phyloP scores from a whole-genome alignment of 2,329 filamentous ascomycete species.

The Trichoderma sp. region DNA sequence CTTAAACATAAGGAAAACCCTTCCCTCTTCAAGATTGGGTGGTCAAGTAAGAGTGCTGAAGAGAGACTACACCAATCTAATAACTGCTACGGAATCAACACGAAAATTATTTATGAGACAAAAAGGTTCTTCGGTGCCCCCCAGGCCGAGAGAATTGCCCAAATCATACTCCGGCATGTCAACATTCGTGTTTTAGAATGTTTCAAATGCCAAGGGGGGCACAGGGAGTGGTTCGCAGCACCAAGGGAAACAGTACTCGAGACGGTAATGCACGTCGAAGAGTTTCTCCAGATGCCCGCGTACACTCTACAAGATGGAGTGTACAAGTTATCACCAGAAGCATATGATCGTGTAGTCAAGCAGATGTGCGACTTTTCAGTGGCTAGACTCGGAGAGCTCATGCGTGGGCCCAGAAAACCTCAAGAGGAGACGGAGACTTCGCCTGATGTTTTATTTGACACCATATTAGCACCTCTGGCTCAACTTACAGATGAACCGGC shows the following conservation, averaged over 20 bases:
- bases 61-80: background rate
- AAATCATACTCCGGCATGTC: background rate
- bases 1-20: background rate
- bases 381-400: background rate
- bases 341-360: background rate
- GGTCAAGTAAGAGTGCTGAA: slow-evolving; percentile 3
- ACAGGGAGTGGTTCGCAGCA: slow-evolving; percentile 2
- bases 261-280: background rate
- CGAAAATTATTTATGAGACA: background rate
- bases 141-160: background rate
- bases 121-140: background rate
- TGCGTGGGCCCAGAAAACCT: background rate
- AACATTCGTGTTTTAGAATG: slow-evolving; percentile 2
- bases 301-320: background rate
- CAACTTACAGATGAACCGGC: background rate
- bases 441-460: background rate
- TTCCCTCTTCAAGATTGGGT: background rate
- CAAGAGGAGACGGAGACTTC: background rate
- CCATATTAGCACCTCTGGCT: background rate
- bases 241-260: background rate
- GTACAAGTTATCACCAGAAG: slow-evolving; percentile 2
- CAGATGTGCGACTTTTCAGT: slow-evolving; percentile 9
- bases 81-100: background rate
- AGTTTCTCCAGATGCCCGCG: slow-evolving; percentile 2
- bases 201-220: background rate